Percentiles rank a stretch among this genome's conserved stretches.
phyloP scores from a whole-genome alignment of 2,329 filamentous ascomycete species.

The Aspergillus thermomutatus region DNA sequence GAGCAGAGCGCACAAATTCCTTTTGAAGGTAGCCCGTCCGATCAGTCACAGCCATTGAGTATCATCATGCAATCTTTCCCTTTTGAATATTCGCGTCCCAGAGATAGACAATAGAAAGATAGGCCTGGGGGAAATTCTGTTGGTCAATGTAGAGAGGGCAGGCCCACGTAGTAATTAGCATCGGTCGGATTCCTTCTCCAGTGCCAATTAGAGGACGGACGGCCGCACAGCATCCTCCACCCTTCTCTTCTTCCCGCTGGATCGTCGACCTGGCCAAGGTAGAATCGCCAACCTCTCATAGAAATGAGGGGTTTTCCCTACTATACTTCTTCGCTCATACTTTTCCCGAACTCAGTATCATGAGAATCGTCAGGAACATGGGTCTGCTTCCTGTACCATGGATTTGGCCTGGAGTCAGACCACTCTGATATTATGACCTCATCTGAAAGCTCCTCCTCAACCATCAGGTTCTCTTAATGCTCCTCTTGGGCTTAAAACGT shows the following conservation, averaged over 20 bases:
- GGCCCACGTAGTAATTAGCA: neutral
- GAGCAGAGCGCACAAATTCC: neutral
- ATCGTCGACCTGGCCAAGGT: neutral
- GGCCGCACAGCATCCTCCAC: neutral
- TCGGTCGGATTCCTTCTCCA: neutral
- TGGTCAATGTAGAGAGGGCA: neutral
- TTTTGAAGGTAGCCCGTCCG: no score
- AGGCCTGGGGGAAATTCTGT: neutral
- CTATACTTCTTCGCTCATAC: neutral
- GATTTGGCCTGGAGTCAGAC: neutral
- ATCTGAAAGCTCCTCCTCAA: neutral
- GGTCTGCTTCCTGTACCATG: neutral
- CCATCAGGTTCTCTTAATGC: neutral
- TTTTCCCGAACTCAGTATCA: neutral
- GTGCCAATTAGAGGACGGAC: neutral
- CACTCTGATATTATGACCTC: neutral
- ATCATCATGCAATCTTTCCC: no score
- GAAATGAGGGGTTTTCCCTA: neutral
- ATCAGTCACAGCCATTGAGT: no score
- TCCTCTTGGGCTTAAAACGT: neutral
- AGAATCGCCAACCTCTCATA: neutral
- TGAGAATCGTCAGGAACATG: neutral
- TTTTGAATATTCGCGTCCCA: neutral
- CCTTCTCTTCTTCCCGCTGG: neutral
- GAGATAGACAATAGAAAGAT: neutral